phyloP scores from a whole-genome alignment of 768 basidiomycete species.

The Russula griseocarnosa region DNA sequence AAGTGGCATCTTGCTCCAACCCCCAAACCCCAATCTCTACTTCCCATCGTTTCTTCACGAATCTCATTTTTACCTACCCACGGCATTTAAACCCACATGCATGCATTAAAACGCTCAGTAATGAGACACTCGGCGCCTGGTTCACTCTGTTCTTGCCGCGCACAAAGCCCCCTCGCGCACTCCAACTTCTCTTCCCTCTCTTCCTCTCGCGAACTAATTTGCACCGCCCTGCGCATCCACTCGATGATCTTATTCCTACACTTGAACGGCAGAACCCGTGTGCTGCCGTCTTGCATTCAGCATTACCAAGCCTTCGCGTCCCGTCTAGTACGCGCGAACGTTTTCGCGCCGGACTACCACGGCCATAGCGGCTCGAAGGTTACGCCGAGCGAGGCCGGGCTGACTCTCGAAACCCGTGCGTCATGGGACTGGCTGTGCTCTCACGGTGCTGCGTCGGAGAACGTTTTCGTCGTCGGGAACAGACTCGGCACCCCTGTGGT shows the following conservation, averaged over 20 bases:
- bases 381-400: conserved; percentile 67
- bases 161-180: conserved; percentile 34
- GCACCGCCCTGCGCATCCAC: conserved; percentile 48
- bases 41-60: background rate
- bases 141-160: conserved; percentile 51
- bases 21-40: background rate
- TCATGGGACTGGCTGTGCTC: conserved; percentile 75
- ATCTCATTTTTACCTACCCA: background rate
- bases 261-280: conserved; percentile 83
- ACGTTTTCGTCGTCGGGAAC: conserved; percentile 77
- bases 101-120: conserved; percentile 66
- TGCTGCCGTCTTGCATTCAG: conserved; percentile 58
- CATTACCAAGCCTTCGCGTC: conserved; percentile 64
- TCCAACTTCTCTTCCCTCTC: conserved; percentile 33
- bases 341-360: conserved; percentile 86
- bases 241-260: conserved; percentile 92
- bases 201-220: conserved; percentile 41
- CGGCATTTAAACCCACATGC: conserved; percentile 54
- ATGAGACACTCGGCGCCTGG: conserved; percentile 81
- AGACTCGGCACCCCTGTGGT: conserved; percentile 85
- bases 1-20: background rate
- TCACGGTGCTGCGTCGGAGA: conserved; percentile 51
- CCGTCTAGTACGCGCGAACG: conserved; percentile 64
- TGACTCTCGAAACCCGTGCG: conserved; percentile 66
- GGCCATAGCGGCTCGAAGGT: conserved; percentile 88